A percentile compares a stretch with the other conserved stretches of the same genome.
phyloP scores from a whole-genome alignment of 2,329 filamentous ascomycete genomes.

The Fusarium protoensiforme region DNA sequence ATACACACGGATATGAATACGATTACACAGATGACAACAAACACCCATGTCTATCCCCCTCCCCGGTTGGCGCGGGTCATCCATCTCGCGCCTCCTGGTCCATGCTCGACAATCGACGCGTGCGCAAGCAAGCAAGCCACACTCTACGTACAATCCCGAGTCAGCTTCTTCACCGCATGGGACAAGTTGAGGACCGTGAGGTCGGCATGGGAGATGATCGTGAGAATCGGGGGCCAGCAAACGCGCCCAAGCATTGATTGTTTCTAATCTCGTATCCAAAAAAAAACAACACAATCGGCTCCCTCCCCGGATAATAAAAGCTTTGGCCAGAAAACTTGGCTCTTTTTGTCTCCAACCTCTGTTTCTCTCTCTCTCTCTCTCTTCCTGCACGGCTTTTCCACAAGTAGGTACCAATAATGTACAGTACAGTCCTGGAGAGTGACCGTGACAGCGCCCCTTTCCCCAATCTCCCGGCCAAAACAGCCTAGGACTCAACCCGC shows the following conservation, averaged over 20 bases:
- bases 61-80: not conserved
- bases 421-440: constrained; percentile 13
- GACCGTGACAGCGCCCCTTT: constrained; percentile 1
- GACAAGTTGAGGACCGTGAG: constrained; percentile 21
- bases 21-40: not conserved
- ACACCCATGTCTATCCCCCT: not conserved
- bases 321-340: constrained; percentile 17
- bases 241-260: constrained; percentile 1
- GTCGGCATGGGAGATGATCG: not conserved
- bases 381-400: constrained; percentile 13
- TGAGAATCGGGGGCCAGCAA: constrained; percentile 2
- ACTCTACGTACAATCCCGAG: constrained; percentile 7
- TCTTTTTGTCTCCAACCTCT: constrained; percentile 17
- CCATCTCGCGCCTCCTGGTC: not conserved
- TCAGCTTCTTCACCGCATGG: constrained; percentile 27
- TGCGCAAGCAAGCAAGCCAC: constrained; percentile 20
- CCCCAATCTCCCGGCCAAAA: not conserved
- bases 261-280: constrained; percentile 18
- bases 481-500: constrained; percentile 4
- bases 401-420: constrained; percentile 12
- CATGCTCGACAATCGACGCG: constrained; percentile 13
- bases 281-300: constrained; percentile 2
- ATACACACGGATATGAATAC: not conserved
- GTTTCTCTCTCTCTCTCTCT: constrained; percentile 4
- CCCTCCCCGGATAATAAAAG: constrained; percentile 2